These are phyloP conservation scores for Ogataea trehalophila DNA, from an alignment of 805 yeast genomes.

Conservation along the genomic window DNA sequence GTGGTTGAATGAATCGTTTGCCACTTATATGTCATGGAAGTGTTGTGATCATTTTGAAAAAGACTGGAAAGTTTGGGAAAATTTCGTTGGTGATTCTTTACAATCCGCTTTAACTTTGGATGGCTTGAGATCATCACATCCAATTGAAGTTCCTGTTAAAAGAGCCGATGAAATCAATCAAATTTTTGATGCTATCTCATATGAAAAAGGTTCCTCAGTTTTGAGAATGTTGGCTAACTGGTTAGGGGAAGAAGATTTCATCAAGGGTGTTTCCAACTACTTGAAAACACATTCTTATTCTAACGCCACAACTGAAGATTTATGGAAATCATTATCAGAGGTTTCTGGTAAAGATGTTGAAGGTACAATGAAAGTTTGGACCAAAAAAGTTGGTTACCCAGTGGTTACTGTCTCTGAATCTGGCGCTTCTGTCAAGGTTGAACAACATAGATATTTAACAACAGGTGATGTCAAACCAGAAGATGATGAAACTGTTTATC, in stretches of 20 bases:
- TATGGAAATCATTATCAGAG: constrained; percentile 63
- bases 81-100: constrained; percentile 50
- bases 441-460: constrained; percentile 59
- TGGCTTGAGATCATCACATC: constrained; percentile 66
- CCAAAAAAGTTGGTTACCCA: constrained; percentile 71
- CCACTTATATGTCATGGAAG: constrained; percentile 78
- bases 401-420: constrained; percentile 45
- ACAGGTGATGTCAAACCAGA: constrained; percentile 61
- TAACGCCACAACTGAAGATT: constrained; percentile 69
- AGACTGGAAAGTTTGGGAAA: constrained; percentile 74
- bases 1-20: constrained; percentile 89
- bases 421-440: constrained; percentile 31
- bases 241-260: constrained; percentile 64
- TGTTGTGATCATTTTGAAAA: constrained; percentile 70
- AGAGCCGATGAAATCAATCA: constrained; percentile 79
- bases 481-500: constrained; percentile 57
- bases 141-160: constrained; percentile 80
- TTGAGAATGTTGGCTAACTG: constrained; percentile 71
- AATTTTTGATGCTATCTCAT: constrained; percentile 79
- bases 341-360: constrained; percentile 64
- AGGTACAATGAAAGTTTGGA: constrained; percentile 68
- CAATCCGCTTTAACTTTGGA: constrained; percentile 52
- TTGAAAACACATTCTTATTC: constrained; percentile 57
- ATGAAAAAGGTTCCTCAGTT: constrained; percentile 75
- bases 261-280: constrained; percentile 70